Percentiles rank a stretch among this genome's conserved stretches.
Conservation (phyloP, 2,329 filamentous ascomycete genomes). For the Colletotrichum nymphaeae region DNA sequence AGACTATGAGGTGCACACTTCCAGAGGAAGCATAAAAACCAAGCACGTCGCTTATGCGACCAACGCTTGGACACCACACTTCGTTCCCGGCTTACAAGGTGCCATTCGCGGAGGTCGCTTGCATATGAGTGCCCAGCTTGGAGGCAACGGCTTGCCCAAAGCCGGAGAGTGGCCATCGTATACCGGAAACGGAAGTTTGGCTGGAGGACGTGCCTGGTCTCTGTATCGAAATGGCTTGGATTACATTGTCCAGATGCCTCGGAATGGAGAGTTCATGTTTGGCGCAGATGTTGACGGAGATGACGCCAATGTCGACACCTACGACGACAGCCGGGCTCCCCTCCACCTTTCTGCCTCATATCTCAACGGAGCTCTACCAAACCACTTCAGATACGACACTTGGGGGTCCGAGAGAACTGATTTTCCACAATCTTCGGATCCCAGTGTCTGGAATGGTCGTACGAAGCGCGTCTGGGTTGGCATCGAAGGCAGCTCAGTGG, state of each 20-base stretch:
- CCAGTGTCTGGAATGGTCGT: not conserved
- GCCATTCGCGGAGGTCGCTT: not conserved
- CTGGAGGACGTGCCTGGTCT: no score
- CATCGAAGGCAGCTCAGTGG: not conserved
- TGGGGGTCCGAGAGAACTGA: not conserved
- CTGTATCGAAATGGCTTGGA: no score
- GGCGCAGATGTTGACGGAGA: no score
- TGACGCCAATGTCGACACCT: no score
- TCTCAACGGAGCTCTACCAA: constrained; percentile 3
- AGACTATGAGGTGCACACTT: not conserved
- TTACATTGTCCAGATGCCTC: no score
- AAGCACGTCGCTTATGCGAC: not conserved
- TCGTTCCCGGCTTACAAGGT: not conserved
- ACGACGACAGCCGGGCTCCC: no score
- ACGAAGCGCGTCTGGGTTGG: not conserved
- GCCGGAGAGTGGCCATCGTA: not conserved
- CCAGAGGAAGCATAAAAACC: not conserved
- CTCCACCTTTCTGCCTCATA: not conserved
- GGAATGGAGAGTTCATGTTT: no score
- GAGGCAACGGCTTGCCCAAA: not conserved
- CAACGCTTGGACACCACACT: not conserved
- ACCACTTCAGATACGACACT: not conserved
- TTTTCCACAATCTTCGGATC: not conserved
- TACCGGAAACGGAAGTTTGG: no score
- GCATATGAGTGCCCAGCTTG: not conserved